These are phyloP conservation scores for Haplosporangium sp. DNA, from an alignment of 371 early-diverging fungal species.

Conservation along the genomic window DNA sequence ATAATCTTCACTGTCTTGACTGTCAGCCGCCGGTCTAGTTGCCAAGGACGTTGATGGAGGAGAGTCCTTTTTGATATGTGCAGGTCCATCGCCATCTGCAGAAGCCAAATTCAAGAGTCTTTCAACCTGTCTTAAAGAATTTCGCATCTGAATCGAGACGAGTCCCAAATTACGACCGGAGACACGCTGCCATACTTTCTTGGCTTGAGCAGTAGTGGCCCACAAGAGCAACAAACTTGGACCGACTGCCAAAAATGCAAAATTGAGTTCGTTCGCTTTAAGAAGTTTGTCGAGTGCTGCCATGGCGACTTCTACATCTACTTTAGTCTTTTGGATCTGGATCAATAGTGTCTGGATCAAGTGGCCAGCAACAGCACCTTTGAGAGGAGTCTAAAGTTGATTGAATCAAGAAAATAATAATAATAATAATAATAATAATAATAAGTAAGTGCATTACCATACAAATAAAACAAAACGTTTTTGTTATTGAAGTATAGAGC, in stretches of 20 bases:
- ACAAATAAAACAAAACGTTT: not conserved
- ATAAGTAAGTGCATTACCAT: not conserved
- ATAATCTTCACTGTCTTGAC: conserved; percentile 20
- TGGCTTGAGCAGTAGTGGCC: conserved; percentile 64
- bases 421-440: not conserved
- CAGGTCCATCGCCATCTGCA: conserved; percentile 8
- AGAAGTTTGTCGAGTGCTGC: conserved; percentile 93
- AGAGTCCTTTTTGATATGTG: not conserved
- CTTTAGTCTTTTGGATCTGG: conserved; percentile 91
- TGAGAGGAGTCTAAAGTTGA: conserved; percentile 51
- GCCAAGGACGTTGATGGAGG: not conserved
- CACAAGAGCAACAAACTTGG: conserved; percentile 73
- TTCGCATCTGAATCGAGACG: conserved; percentile 45
- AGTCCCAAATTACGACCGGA: conserved; percentile 35
- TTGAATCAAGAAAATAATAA: not conserved
- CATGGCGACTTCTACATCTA: conserved; percentile 93
- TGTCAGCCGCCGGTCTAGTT: not conserved
- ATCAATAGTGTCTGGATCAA: conserved; percentile 89
- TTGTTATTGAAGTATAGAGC: not conserved
- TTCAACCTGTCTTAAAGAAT: conserved; percentile 38
- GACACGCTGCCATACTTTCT: conserved; percentile 43
- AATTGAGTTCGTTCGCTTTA: conserved; percentile 95
- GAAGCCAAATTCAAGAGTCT: conserved; percentile 44
- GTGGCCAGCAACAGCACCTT: conserved; percentile 60
- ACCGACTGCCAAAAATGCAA: conserved; percentile 85